Base-by-base conservation (phyloP, 2,329 filamentous ascomycete species). In the Thielaviopsis populi region DNA sequence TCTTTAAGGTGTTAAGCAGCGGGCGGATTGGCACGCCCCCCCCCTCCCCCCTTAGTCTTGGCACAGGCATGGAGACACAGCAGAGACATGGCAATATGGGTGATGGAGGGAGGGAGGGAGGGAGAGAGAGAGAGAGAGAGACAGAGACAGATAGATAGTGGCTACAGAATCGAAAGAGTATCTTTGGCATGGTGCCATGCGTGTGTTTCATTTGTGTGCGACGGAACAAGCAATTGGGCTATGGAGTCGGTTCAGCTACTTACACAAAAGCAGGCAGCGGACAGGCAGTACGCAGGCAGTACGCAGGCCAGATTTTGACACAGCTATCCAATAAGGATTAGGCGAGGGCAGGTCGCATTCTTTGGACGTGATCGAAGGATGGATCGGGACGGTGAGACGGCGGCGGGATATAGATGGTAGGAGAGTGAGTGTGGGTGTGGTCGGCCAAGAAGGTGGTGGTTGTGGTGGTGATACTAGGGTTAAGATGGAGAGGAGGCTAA, bases 301-400 rank as follows among this genome's bases (percentile, higher is more conserved):
- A 33, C 10, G 15, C 27, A 42, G 43, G 58, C 22, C 19, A 13
- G 22, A 19, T 42, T 53, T 64, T 24, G 27, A 54, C 27, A 33
- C 43, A 41, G 37, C 13, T 17, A 24, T 64, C 56, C 19, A 59
- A 59, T 59, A 27, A 63, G 61, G 48, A 63, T 58, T 63, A 58
- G 40, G 48, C 48, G 61, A 58, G 22, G 19, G 53, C 27, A 58
- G 19, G 50, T 46, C 50, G 48, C 61, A 43, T 63, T 63, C 40
- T 53, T 62, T 22, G 7, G 19, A 41, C 22, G 37, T 58, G 24
- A 33, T 56, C 24, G 22, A 30, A 43, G 22, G 1, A 61, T 30
- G 56, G 56, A 24, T 59, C 17, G 37, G 46, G 22, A 50, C 19
- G 24, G 46, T 15, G 50, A 37, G 50, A 56, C 24, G 27, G 24